Conservation (phyloP, 2,329 filamentous ascomycete species). For the Aureobasidium sp. region DNA sequence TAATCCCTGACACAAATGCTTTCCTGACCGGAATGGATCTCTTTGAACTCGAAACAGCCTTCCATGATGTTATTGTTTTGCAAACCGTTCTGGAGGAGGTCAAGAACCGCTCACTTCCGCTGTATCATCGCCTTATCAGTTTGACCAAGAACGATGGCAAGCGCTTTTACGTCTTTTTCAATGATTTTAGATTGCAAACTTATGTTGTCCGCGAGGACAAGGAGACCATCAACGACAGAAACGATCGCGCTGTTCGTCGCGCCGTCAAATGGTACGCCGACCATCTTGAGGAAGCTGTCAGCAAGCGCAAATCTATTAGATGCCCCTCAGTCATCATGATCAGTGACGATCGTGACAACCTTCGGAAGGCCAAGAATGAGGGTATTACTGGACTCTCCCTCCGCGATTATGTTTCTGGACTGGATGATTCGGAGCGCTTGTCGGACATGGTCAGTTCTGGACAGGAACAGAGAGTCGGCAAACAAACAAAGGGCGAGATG, state of each 20-base stretch:
- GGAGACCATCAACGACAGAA: constrained; percentile 92
- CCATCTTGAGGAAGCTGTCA: constrained; percentile 62
- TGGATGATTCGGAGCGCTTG: constrained; percentile 77
- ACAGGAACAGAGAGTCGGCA: constrained; percentile 58
- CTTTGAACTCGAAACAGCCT: constrained; percentile 84
- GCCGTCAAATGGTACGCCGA: constrained; percentile 86
- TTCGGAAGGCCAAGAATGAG: constrained; percentile 73
- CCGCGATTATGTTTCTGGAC: constrained; percentile 69
- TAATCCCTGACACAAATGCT: constrained; percentile 93
- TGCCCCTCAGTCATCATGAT: constrained; percentile 82
- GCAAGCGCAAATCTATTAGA: constrained; percentile 46
- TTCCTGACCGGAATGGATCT: constrained; percentile 94
- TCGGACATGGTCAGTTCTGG: constrained; percentile 89
- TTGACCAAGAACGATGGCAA: constrained; percentile 95
- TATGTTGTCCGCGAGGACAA: constrained; percentile 67
- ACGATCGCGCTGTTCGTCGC: constrained; percentile 81
- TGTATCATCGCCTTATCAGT: constrained; percentile 88
- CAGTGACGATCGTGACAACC: constrained; percentile 83
- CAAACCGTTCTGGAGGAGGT: constrained; percentile 96
- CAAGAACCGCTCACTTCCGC: constrained; percentile 82
- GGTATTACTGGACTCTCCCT: constrained; percentile 60
- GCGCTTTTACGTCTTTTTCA: constrained; percentile 98
- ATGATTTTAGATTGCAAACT: constrained; percentile 92
- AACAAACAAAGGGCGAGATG: constrained; percentile 60
- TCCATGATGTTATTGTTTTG: constrained; percentile 93